Conservation (phyloP, 352 stramenopile species). For the Pythium sukuiense region DNA sequence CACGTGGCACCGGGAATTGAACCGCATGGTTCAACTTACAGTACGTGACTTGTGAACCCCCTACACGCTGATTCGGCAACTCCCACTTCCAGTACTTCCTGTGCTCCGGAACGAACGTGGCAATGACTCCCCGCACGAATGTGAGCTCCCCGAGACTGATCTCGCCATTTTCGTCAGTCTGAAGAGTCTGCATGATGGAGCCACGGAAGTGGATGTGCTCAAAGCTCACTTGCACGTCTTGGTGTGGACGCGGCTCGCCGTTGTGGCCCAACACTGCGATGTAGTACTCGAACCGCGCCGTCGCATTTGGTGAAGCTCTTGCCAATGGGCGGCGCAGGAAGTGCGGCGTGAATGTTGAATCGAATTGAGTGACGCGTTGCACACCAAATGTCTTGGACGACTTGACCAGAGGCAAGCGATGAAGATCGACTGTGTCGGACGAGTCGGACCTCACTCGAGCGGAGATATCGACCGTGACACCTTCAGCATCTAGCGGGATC, state of each 20-base stretch:
- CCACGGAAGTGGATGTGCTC: not conserved
- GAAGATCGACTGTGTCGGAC: not conserved
- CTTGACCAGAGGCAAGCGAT: conserved; percentile 32
- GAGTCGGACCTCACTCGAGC: conserved; percentile 8
- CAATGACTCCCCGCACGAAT: not conserved
- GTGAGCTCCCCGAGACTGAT: not conserved
- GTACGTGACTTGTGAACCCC: not conserved
- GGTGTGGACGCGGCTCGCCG: conserved; percentile 29
- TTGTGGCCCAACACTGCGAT: conserved; percentile 52
- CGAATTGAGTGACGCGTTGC: conserved; percentile 37
- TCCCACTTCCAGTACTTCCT: not conserved
- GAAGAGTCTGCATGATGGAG: not conserved
- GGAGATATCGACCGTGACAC: conserved; percentile 27
- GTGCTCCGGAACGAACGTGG: not conserved
- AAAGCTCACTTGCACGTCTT: not conserved
- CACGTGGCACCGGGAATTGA: not conserved
- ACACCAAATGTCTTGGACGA: conserved; percentile 37
- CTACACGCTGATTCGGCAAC: not conserved
- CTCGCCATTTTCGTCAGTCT: not conserved
- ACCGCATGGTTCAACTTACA: not conserved
- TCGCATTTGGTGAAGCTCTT: not conserved
- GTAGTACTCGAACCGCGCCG: conserved; percentile 27
- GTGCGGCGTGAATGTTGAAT: conserved; percentile 36
- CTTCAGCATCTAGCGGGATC: conserved; percentile 14
- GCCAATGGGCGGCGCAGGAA: conserved; percentile 29